Percentiles rank a stretch among this genome's conserved stretches.
Evolutionary conservation across 306 rosid species (phyloP).

Genomic region (Vachellia collinsii): DNA sequence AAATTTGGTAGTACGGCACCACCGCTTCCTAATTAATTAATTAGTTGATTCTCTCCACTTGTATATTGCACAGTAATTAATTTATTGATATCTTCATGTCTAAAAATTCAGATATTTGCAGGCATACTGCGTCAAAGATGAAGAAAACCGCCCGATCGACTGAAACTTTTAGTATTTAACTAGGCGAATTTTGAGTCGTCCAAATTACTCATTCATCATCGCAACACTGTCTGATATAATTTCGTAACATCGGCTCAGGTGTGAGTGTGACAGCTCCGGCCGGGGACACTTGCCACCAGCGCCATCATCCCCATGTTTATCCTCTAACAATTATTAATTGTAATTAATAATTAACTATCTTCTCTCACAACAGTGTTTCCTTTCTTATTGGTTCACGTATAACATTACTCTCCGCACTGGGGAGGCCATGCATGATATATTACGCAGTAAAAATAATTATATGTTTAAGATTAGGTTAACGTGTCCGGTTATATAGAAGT

Average conservation of each 20-base stretch:
- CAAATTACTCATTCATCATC: not conserved
- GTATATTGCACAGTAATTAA: too few species aligned
- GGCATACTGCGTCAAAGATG: too few species aligned
- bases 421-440: not conserved
- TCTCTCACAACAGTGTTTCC: not conserved
- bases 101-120: too few species aligned
- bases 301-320: not conserved
- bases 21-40: too few species aligned
- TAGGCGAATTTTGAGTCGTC: not conserved
- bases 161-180: too few species aligned
- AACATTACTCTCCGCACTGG: not conserved
- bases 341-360: not conserved
- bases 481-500: slow-evolving; percentile 11
- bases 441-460: not conserved
- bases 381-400: not conserved
- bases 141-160: too few species aligned
- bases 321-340: not conserved
- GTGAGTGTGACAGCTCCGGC: not conserved
- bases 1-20: too few species aligned
- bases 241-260: not conserved
- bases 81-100: too few species aligned
- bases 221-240: not conserved
- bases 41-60: too few species aligned
- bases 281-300: not conserved
- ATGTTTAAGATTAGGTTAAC: slow-evolving; percentile 22